A percentile compares a stretch with the other conserved stretches of the same genome.
phyloP scores from a whole-genome alignment of 768 basidiomycete genomes.

The Panus rudis region DNA sequence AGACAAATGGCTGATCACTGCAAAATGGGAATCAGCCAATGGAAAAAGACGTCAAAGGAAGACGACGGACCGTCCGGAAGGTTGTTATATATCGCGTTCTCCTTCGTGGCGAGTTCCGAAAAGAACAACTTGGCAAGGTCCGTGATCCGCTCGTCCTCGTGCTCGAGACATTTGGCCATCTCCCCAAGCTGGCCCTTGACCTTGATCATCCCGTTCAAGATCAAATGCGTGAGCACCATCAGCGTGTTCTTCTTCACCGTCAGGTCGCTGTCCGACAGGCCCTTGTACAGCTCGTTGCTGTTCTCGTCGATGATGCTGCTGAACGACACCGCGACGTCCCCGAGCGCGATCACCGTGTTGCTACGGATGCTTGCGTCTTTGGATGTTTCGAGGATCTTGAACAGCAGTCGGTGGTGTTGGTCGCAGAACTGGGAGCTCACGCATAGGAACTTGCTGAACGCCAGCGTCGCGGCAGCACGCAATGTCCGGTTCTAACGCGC shows the following conservation, averaged over 20 bases:
- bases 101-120: conserved; percentile 90
- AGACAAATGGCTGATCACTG: conserved; percentile 93
- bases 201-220: conserved; percentile 99
- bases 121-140: conserved; percentile 99
- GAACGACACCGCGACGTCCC: conserved; percentile 98
- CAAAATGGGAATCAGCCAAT: conserved; percentile 6
- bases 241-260: conserved; percentile 98
- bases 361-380: conserved; percentile 85
- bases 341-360: conserved; percentile 96
- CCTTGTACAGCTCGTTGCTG: conserved; percentile 90
- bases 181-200: conserved; percentile 98
- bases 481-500: conserved; percentile 68
- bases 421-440: conserved; percentile 94
- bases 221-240: conserved; percentile 96
- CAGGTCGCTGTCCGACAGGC: conserved; percentile 78
- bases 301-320: conserved; percentile 96
- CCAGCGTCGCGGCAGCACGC: conserved; percentile 78
- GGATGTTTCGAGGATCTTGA: conserved; percentile 91
- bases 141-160: conserved; percentile 76
- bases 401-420: conserved; percentile 77
- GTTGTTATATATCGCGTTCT: conserved; percentile 99
- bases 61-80: conserved; percentile 75
- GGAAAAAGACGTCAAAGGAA: background rate
- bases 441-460: conserved; percentile 95
- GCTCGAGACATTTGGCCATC: conserved; percentile 99